Base-by-base conservation (phyloP, 805 yeast genomes). In the Candida dajiaensis region DNA sequence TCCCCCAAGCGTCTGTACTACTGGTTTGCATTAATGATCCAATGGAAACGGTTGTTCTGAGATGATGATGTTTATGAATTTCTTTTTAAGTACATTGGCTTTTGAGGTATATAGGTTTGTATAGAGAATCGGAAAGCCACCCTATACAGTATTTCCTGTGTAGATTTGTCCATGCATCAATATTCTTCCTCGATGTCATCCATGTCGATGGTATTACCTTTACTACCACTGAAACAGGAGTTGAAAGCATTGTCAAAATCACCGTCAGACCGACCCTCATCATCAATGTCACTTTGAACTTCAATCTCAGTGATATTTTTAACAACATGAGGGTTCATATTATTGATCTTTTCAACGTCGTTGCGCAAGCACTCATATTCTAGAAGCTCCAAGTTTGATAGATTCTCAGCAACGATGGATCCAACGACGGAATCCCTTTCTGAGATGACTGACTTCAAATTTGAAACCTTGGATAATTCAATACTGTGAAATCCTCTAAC, bases 171-270 rank as follows among this genome's bases (percentile, higher is more conserved):
- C 12, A 16, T 33, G 3, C 20, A 29, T 33, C n/a, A 46, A 23
- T 47, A 47, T 22, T 41, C 50, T 26, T 47, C 50, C 18, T 44
- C 47, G 3, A 47, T 47, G 21, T 47, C 50, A 39, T 39, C 50
- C 3, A 19, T 42, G 25, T 44, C 35, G 16, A 47, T 41, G 8
- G 28, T 40, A 4, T 11, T 12, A 15, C 26, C 46, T 16, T 21
- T 37, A 37, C 21, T 33, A 5, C 21, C 25, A 5, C 26, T 35
- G 25, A 20, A 18, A 16, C 13, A 5, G 8, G 11, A 5, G 6
- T 18, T 33, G 20, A 33, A 33, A 20, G 8, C 25, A 20, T 20
- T 16, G 9, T 12, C 39, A 20, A 33, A 33, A 20, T 18, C 25
- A 20, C 13, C 25, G 9, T 12, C 39, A 20, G 12, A 36, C 22